Conservation (phyloP, 257 asterid genomes). For the Solanum etuberosum region DNA sequence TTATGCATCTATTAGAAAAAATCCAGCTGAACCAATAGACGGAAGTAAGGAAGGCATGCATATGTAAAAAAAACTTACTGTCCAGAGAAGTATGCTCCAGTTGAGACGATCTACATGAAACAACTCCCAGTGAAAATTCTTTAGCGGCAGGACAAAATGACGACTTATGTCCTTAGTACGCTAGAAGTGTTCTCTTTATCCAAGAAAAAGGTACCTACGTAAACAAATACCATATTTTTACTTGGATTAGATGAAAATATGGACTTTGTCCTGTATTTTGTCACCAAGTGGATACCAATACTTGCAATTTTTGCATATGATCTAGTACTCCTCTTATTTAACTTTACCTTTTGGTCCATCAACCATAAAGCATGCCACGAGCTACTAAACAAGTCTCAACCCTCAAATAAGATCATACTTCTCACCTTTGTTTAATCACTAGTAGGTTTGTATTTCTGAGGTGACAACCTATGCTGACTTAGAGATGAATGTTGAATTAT, state of each 20-base stretch:
- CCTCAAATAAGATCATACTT: background rate
- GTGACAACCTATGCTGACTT: background rate
- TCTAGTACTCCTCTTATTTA: background rate
- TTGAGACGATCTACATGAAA: background rate
- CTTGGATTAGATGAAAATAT: background rate
- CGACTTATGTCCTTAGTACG: background rate
- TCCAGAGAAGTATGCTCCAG: background rate
- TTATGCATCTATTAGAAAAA: background rate
- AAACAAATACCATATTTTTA: background rate
- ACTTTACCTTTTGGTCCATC: background rate
- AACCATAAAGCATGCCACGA: background rate
- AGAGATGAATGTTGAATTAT: slow-evolving; percentile 4
- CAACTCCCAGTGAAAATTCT: background rate
- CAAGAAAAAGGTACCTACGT: slow-evolving; percentile 19
- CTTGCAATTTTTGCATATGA: background rate
- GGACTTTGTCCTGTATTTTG: background rate
- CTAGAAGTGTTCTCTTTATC: slow-evolving; percentile 3
- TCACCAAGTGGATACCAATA: background rate
- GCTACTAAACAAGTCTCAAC: background rate
- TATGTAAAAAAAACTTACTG: slow-evolving; percentile 4
- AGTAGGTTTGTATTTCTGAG: slow-evolving; percentile 9
- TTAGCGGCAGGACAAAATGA: background rate
- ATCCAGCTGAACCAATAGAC: background rate
- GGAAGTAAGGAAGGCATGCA: background rate
- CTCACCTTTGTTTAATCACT: slow-evolving; percentile 22